Base-by-base conservation (phyloP, 768 basidiomycete genomes). In the Tricholoma sp. region DNA sequence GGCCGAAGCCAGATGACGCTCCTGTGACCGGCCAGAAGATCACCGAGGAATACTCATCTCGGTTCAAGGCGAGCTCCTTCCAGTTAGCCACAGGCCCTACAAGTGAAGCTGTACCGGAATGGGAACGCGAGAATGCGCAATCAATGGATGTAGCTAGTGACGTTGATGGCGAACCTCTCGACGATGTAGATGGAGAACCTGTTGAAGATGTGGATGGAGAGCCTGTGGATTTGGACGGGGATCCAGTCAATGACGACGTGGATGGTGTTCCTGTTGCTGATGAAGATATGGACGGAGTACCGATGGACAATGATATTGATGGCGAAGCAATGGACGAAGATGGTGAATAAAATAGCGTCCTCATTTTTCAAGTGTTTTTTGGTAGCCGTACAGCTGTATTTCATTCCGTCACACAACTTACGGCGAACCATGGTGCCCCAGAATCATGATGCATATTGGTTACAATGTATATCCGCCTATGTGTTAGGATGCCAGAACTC, bases 1-100 rank as follows among this genome's bases (percentile, higher is more conserved):
- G 63, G 36, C 58, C 63, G n/a, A 58, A 63, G 42, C 60, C 65
- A 20, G 67, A 68, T 55, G 73, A 75, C 20, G 65, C 61, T 15
- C 60, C 67, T 2, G 61, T 65, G 15, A 59, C 54, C 9, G 65
- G 45, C 18, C 59, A 53, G 32, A 64, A 65, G 44, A 69, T 71
- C 44, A 53, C 62, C 4, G 65, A 73, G 8, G 68, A 68, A 12
- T 76, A 80, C 55, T 66, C 79, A 4, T 85, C 85, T 20, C 81
- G 83, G 37, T 94, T 94, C 78, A 93, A 88, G 69, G 74, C 84
- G 6, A 88, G 83, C 63, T 79, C 87, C 12, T 93, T 93, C 75
- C 84, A 86, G 64, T 85, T 85, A 11, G 88, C 90, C 1, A 78
- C 79, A 17, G 76, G 74, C 49, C 66, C 71, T n/a, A 65, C 63